These are phyloP conservation scores for Grosmannia penicillata DNA, from an alignment of 2,329 filamentous ascomycete genomes.

Conservation along the genomic window DNA sequence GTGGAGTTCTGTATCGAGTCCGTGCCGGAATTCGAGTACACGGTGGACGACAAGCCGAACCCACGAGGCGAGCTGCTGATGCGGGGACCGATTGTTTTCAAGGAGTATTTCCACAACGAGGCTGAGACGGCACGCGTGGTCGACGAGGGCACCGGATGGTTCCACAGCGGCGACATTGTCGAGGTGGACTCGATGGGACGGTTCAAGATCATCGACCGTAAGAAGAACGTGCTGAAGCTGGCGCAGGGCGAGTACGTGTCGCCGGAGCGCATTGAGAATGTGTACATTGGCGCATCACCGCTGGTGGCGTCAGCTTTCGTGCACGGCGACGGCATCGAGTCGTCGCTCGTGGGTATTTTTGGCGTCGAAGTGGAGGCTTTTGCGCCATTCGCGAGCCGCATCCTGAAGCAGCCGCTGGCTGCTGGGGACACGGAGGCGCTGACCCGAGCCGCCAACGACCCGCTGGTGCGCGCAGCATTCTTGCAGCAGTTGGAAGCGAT, in stretches of 20 bases:
- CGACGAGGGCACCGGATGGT: conserved; percentile 75
- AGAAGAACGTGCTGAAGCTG: conserved; percentile 98
- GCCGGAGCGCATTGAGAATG: conserved; percentile 91
- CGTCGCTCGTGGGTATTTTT: conserved; percentile 71
- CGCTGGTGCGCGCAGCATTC: conserved; percentile 59
- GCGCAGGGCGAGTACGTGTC: conserved; percentile 97
- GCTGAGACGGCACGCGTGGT: conserved; percentile 75
- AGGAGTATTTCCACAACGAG: conserved; percentile 77
- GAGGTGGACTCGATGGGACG: conserved; percentile 73
- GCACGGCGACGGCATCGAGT: conserved; percentile 76
- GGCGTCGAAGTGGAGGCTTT: conserved; percentile 78
- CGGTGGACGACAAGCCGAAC: conserved; percentile 70
- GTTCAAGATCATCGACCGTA: conserved; percentile 85
- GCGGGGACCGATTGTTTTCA: conserved; percentile 66
- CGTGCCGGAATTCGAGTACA: conserved; percentile 89
- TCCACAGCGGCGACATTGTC: conserved; percentile 88
- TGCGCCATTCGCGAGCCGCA: conserved; percentile 62
- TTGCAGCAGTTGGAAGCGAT: conserved; percentile 66
- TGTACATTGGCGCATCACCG: conserved; percentile 69
- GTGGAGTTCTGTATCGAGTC: conserved; percentile 70
- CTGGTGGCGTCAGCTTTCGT: conserved; percentile 73
- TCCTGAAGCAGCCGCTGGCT: conserved; percentile 53
- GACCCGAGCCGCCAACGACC: conserved; percentile 49
- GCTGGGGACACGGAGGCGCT: conserved; percentile 53
- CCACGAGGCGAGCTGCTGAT: conserved; percentile 83